Percentiles rank a stretch among this genome's conserved stretches.
Conservation (phyloP, 2,329 filamentous ascomycete species). For the Dissoconium aciculare region DNA sequence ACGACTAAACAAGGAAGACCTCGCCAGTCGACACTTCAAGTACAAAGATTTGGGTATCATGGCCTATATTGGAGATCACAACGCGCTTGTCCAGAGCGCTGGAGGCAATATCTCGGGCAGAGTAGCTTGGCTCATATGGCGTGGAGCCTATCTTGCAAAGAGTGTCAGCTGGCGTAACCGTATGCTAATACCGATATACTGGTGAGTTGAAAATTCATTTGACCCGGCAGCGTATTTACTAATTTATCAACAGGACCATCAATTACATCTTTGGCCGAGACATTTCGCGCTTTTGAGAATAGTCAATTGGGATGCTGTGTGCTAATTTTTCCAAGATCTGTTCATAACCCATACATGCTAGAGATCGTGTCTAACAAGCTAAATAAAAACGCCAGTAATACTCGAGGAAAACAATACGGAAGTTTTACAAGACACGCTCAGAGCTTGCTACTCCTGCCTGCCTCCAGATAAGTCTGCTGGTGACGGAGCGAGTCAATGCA, state of each 20-base stretch:
- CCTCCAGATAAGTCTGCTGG: constrained; percentile 44
- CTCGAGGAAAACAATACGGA: background rate
- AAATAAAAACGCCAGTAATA: constrained; percentile 1
- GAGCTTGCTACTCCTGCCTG: constrained; percentile 19
- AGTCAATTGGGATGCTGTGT: background rate
- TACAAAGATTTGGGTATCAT: constrained; percentile 62
- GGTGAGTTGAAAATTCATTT: constrained; percentile 2
- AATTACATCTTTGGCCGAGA: constrained; percentile 15
- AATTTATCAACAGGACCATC: constrained; percentile 6
- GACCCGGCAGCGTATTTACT: background rate
- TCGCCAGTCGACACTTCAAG: constrained; percentile 37
- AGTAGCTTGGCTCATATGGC: constrained; percentile 31
- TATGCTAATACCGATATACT: constrained; percentile 41
- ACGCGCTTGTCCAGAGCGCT: constrained; percentile 58
- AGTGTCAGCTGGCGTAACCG: constrained; percentile 59
- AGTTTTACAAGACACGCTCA: constrained; percentile 4
- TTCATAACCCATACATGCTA: background rate
- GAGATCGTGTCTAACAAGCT: background rate
- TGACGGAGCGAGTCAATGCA: constrained; percentile 33
- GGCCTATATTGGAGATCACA: constrained; percentile 61
- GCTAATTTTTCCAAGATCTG: constrained; percentile 1
- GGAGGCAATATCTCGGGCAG: constrained; percentile 38
- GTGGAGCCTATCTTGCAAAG: constrained; percentile 59
- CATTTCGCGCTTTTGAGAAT: constrained; percentile 11
- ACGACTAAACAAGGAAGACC: constrained; percentile 43